These are phyloP conservation scores for Salix viminalis DNA, from an alignment of 345 rosid genomes.

Conservation along the genomic window DNA sequence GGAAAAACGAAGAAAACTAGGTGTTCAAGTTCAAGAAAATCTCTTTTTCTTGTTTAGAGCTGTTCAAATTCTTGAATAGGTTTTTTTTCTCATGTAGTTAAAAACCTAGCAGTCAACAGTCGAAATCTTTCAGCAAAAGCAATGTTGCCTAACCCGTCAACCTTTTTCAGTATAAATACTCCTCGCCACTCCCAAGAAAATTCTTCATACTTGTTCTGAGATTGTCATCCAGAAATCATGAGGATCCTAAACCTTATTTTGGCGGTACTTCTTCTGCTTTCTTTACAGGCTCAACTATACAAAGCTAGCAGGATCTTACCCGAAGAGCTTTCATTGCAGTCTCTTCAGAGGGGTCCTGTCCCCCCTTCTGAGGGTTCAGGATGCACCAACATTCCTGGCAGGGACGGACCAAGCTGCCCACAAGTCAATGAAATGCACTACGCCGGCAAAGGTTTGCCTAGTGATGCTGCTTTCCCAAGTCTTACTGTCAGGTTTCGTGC, in stretches of 20 bases:
- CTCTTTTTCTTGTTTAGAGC: slow-evolving; percentile 14
- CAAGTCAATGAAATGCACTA: slow-evolving; percentile 33
- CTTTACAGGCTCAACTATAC: slow-evolving; percentile 18
- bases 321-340: slow-evolving; percentile 27
- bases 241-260: slow-evolving; percentile 15
- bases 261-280: slow-evolving; percentile 19
- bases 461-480: slow-evolving; percentile 24
- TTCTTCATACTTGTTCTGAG: neutral
- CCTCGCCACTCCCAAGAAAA: neutral
- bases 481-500: slow-evolving; percentile 20
- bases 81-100: neutral
- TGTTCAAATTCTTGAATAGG: slow-evolving; percentile 8
- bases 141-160: neutral
- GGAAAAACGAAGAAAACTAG: neutral
- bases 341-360: slow-evolving; percentile 33
- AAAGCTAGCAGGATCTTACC: slow-evolving; percentile 27
- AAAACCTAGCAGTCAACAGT: slow-evolving; percentile 25
- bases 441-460: slow-evolving; percentile 24
- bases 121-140: slow-evolving; percentile 21
- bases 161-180: slow-evolving; percentile 1
- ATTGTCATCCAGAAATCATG: slow-evolving; percentile 14
- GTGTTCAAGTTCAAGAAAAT: neutral
- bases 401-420: slow-evolving; percentile 38
- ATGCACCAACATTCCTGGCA: slow-evolving; percentile 57
- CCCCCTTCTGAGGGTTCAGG: slow-evolving; percentile 43